Evolutionary conservation across 1,284 basidiomycete genomes (phyloP), one percentile per base, ranked within the genome.

Genomic region (Xanthoconium separans): DNA sequence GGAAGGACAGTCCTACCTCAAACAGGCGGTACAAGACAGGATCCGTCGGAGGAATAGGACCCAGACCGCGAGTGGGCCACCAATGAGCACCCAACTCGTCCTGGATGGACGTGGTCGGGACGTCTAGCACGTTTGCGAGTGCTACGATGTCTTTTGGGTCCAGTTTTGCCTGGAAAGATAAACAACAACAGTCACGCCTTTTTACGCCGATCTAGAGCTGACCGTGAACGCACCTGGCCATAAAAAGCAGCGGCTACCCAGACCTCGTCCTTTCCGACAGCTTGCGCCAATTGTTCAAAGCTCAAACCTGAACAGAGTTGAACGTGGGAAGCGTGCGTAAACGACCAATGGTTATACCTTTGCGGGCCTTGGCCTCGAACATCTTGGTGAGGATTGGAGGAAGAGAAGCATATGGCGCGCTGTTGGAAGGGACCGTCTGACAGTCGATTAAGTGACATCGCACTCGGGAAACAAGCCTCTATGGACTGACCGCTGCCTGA

Each of bases 161-260:
- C 22, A 89, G 77, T 70, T 90, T 91, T 0, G 91, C 91, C 84
- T 90, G 55, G 40, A 39, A 59, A 6, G 29, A 6, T n/a, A n/a
- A n/a, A n/a, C n/a, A n/a, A 22, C 20, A 33, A 40, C 3, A 15
- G 8, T 2, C 2, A 50, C 34, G 31, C 44, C 48, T 34, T 42
- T 48, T 47, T 33, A 30, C 30, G n/a, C 51, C 39, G 41, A 55
- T 53, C 39, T 41, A 37, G 40, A 18, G 24, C 4, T 18, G 50
- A 49, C 20, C 8, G 39, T 37, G 40, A 46, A 62, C 75, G 30
- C 56, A 85, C 87, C 75, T 93, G 91, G 9, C 89, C 92, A 62
- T 92, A 94, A 73, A 95, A 92, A 40, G 89, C 80, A 1, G 91
- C 83, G 2, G 92, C 92, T n/a, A 92, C 81, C 90, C 90, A 95